Evolutionary conservation across 768 basidiomycete species (phyloP).

Genomic region (Pulveroboletus ravenelii): DNA sequence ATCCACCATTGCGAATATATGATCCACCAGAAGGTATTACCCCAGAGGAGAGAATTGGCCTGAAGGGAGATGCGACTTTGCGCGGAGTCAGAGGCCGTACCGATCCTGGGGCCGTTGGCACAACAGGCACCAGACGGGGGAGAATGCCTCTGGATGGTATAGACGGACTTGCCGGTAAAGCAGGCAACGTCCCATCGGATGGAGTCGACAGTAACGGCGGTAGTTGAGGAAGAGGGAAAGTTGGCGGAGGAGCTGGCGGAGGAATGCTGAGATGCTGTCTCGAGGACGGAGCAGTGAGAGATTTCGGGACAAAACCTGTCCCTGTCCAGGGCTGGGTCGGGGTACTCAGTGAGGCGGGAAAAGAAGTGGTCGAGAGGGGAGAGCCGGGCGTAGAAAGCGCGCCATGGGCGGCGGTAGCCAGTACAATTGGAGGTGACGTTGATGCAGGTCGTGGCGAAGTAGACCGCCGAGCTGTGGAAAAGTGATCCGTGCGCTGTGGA

Average conservation of each 20-base stretch:
- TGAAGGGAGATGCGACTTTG: constrained; percentile 19
- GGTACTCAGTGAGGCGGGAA: not conserved
- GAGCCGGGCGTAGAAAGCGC: constrained; percentile 15
- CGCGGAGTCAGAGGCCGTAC: constrained; percentile 15
- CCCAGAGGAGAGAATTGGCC: constrained; percentile 18
- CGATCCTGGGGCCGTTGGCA: constrained; percentile 5
- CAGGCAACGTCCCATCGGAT: not conserved
- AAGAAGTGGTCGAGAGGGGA: constrained; percentile 17
- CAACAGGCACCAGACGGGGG: constrained; percentile 13
- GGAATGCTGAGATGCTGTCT: constrained; percentile 28
- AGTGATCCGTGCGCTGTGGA: constrained; percentile 10
- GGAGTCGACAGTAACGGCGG: constrained; percentile 16
- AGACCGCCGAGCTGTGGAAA: constrained; percentile 2
- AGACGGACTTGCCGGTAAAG: constrained; percentile 1
- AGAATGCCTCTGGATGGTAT: constrained; percentile 10
- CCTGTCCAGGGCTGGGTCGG: not conserved
- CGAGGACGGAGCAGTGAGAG: constrained; percentile 12
- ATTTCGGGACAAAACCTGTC: constrained; percentile 2
- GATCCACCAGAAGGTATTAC: not conserved
- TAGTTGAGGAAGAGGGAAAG: constrained; percentile 27
- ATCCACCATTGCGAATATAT: constrained; percentile 1
- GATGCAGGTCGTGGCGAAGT: constrained; percentile 11
- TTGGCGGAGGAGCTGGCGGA: constrained; percentile 30
- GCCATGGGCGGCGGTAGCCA: constrained; percentile 4
- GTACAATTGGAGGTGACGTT: constrained; percentile 1